Evolutionary conservation across 176 grass and related monocot species (phyloP).

Genomic region (Aegilops sharonensis): DNA sequence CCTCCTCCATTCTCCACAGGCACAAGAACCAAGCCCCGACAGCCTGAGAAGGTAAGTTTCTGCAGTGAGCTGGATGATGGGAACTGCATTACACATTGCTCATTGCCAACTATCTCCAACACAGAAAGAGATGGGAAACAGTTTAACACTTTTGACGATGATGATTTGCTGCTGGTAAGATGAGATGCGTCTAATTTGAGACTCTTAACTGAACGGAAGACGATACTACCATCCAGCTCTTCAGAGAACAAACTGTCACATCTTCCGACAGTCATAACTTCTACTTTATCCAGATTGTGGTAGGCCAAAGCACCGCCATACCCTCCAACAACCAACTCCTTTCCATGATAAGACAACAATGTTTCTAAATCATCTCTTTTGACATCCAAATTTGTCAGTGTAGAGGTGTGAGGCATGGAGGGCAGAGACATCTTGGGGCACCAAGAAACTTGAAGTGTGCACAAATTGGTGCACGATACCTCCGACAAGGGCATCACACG

Average conservation of each 20-base stretch:
- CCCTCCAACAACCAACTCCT: background rate
- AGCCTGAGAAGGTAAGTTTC: accelerated
- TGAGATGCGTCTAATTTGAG: background rate
- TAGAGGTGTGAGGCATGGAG: conserved; percentile 12
- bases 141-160: background rate
- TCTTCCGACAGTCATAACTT: accelerated
- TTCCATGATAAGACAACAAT: background rate
- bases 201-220: background rate
- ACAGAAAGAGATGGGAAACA: background rate
- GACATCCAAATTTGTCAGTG: background rate
- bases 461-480: background rate
- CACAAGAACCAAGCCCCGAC: background rate
- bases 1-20: background rate
- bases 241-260: background rate
- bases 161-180: background rate
- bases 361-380: accelerated
- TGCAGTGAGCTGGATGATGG: background rate
- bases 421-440: conserved; percentile 8
- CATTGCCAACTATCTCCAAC: accelerated
- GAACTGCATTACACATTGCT: background rate
- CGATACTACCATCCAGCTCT: background rate
- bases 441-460: accelerated
- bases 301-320: background rate
- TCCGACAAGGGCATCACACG: background rate
- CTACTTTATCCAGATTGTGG: background rate